These are phyloP conservation scores for Ophiostoma australiae DNA, from an alignment of 2,329 filamentous ascomycete species.

Conservation along the genomic window DNA sequence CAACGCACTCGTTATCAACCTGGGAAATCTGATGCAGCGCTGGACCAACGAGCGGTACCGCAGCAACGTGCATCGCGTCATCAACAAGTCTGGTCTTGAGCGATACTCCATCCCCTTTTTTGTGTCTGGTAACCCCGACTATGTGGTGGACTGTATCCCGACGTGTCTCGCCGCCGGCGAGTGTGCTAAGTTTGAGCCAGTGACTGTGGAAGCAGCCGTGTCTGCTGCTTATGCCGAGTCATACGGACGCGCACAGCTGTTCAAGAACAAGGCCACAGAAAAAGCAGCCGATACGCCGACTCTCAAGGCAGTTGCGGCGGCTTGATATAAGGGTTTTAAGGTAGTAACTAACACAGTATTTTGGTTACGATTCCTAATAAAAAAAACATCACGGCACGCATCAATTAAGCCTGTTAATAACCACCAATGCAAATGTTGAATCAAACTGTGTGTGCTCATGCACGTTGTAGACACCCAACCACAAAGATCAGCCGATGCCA, in stretches of 20 bases:
- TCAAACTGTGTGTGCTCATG: too few relatives aligned
- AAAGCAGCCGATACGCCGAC: neutral
- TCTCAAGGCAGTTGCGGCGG: neutral
- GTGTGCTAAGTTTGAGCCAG: conserved; percentile 32
- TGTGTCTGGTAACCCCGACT: conserved; percentile 40
- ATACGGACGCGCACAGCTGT: conserved; percentile 13
- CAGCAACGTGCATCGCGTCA: conserved; percentile 51
- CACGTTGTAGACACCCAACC: neutral
- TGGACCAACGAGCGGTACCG: conserved; percentile 53
- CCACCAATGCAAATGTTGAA: too few relatives aligned
- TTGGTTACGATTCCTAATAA: neutral
- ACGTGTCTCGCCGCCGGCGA: conserved; percentile 35
- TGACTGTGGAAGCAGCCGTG: conserved; percentile 32
- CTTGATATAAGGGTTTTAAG: neutral
- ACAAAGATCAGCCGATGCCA: neutral
- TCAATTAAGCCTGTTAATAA: too few relatives aligned
- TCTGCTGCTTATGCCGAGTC: conserved; percentile 13
- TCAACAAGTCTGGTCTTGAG: conserved; percentile 40
- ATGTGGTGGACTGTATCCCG: conserved; percentile 35
- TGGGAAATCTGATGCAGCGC: conserved; percentile 44
- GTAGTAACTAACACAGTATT: neutral
- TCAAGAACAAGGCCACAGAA: neutral
- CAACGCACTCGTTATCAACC: conserved; percentile 47
- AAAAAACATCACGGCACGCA: too few relatives aligned
- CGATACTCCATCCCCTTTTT: conserved; percentile 54